phyloP scores from a whole-genome alignment of 2,329 filamentous ascomycete genomes.

The Fusarium anthophilum region DNA sequence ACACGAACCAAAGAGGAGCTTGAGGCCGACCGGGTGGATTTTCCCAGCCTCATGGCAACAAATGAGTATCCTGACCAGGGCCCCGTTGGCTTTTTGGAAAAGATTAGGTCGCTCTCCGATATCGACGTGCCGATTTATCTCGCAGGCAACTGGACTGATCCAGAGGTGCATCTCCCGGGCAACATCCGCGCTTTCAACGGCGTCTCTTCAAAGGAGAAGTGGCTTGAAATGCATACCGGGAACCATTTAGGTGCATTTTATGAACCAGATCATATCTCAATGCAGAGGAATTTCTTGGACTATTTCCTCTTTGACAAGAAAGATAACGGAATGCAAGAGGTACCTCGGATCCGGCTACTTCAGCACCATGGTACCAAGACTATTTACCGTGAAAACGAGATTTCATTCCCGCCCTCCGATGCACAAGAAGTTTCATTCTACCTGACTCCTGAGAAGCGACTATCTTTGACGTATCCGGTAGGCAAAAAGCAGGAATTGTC shows the following conservation, averaged over 20 bases:
- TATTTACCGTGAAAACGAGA: neutral
- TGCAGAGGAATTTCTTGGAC: neutral
- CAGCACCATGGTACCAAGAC: neutral
- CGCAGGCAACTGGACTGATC: neutral
- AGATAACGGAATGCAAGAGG: neutral
- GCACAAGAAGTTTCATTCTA: neutral
- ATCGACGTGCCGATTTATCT: neutral
- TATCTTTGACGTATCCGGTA: rapidly evolving
- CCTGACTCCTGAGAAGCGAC: rapidly evolving
- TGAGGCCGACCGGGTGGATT: rapidly evolving
- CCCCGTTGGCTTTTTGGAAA: neutral
- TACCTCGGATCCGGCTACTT: neutral
- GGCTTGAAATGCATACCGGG: neutral
- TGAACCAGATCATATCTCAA: neutral
- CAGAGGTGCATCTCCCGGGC: neutral
- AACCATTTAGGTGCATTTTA: neutral
- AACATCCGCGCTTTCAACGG: neutral
- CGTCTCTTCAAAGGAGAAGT: neutral
- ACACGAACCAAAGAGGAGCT: neutral
- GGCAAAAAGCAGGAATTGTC: rapidly evolving
- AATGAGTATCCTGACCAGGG: neutral
- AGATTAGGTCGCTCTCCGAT: rapidly evolving
- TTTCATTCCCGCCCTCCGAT: neutral
- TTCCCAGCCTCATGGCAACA: rapidly evolving
- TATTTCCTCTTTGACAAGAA: neutral